phyloP scores from a whole-genome alignment of 176 grass and related monocot species.

The Carex cristatella region DNA sequence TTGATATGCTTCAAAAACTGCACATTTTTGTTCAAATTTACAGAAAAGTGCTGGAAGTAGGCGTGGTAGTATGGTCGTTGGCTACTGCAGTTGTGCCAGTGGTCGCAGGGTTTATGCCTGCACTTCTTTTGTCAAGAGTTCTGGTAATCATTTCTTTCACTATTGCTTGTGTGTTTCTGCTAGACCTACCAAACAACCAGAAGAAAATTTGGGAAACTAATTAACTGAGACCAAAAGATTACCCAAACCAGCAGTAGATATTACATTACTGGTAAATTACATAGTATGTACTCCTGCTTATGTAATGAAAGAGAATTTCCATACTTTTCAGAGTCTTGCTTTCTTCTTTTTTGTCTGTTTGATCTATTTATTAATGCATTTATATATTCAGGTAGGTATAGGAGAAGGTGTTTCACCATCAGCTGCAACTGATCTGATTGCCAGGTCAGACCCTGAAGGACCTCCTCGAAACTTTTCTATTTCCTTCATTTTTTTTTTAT shows the following conservation, averaged over 20 bases:
- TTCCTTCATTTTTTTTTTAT: constrained; percentile 12
- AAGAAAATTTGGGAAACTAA: background rate
- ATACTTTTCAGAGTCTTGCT: background rate
- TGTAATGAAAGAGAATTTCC: background rate
- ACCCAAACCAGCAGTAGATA: background rate
- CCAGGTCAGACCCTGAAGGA: constrained; percentile 36
- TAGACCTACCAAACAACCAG: background rate
- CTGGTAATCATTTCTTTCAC: constrained; percentile 56
- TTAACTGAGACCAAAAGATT: background rate
- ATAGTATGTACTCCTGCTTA: background rate
- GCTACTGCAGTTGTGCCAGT: constrained; percentile 57
- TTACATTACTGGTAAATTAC: background rate
- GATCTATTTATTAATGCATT: constrained; percentile 22
- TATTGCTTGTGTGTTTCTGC: background rate
- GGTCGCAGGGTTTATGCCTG: constrained; percentile 92
- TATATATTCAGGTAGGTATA: constrained; percentile 72
- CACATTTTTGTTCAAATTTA: background rate
- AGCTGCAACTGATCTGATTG: constrained; percentile 96
- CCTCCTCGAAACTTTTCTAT: background rate
- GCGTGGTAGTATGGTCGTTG: constrained; percentile 82
- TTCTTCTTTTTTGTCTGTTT: constrained; percentile 17
- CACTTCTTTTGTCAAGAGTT: constrained; percentile 75
- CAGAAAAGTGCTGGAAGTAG: constrained; percentile 82
- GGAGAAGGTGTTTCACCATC: constrained; percentile 99
- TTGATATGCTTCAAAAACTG: background rate